Evolutionary conservation across 2,329 filamentous ascomycete genomes (phyloP).

Genomic region (Cladosporium sp.): DNA sequence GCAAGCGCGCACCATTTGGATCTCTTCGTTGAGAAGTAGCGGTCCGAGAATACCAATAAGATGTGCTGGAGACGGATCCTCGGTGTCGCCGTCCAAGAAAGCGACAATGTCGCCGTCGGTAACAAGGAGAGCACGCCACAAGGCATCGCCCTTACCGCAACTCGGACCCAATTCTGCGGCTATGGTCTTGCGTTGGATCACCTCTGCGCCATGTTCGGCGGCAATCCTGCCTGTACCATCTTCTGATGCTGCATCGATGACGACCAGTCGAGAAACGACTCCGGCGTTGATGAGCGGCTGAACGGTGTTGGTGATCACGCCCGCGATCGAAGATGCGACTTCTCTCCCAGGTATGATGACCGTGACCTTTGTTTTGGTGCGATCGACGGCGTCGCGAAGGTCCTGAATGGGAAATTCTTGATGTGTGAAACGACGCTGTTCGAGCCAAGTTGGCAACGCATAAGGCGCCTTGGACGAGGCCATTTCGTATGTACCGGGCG

Average conservation of each 20-base stretch:
- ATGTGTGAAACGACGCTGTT: not conserved
- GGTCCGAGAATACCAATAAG: conserved; percentile 7
- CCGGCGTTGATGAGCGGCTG: not conserved
- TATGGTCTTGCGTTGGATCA: conserved; percentile 4
- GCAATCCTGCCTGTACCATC: conserved; percentile 6
- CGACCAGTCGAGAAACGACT: not conserved
- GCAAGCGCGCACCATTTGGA: conserved; percentile 5
- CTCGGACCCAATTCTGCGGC: conserved; percentile 4
- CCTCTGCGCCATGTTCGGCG: not conserved
- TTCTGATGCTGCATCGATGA: conserved; percentile 6
- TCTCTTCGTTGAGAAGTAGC: not conserved
- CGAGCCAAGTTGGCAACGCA: not conserved
- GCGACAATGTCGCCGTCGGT: conserved; percentile 8
- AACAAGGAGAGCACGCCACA: conserved; percentile 3
- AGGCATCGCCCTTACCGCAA: conserved; percentile 7
- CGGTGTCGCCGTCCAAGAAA: conserved; percentile 8
- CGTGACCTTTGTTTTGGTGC: not conserved
- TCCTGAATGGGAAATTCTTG: not conserved
- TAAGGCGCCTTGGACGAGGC: not conserved
- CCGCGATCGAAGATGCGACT: not conserved
- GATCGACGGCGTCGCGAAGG: not conserved
- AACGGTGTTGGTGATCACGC: not conserved
- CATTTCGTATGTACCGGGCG: not conserved
- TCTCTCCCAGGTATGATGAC: conserved; percentile 9
- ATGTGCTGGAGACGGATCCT: not conserved